Conservation (phyloP, 176 grass and related monocot genomes). For the Lolium multiflorum region DNA sequence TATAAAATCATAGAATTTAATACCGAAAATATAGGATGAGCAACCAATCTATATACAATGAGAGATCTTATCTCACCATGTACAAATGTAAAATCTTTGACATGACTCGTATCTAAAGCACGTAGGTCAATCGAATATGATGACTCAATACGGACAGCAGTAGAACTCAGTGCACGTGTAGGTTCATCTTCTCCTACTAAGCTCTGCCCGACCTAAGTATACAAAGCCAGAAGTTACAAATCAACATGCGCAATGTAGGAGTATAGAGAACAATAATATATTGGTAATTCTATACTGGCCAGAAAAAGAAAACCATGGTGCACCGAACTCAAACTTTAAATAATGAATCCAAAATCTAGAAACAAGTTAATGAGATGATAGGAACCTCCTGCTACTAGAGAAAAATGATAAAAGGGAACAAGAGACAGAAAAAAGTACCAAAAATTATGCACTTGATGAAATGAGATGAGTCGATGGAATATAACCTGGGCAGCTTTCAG, state of each 20-base stretch:
- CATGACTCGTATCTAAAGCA: slow-evolving; percentile 78
- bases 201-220: slow-evolving; percentile 75
- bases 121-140: slow-evolving; percentile 89
- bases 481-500: slow-evolving; percentile 87
- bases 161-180: slow-evolving; percentile 51
- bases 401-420: slow-evolving; percentile 33
- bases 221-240: slow-evolving; percentile 18
- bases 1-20: slow-evolving; percentile 25
- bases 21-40: slow-evolving; percentile 23
- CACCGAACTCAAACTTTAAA: neutral
- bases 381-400: neutral
- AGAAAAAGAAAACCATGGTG: slow-evolving; percentile 20
- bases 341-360: slow-evolving; percentile 7
- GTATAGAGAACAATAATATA: neutral
- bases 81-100: slow-evolving; percentile 97
- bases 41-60: slow-evolving; percentile 1
- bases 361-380: slow-evolving; percentile 9
- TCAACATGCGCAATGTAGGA: slow-evolving; percentile 16
- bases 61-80: slow-evolving; percentile 71
- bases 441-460: slow-evolving; percentile 29
- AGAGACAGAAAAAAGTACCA: slow-evolving; percentile 24
- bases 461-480: slow-evolving; percentile 35
- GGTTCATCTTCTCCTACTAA: slow-evolving; percentile 92
- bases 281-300: neutral
- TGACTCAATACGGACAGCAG: slow-evolving; percentile 72